Base-by-base conservation (phyloP, 202 grass and related monocot genomes). In the Eragrostis tef region DNA sequence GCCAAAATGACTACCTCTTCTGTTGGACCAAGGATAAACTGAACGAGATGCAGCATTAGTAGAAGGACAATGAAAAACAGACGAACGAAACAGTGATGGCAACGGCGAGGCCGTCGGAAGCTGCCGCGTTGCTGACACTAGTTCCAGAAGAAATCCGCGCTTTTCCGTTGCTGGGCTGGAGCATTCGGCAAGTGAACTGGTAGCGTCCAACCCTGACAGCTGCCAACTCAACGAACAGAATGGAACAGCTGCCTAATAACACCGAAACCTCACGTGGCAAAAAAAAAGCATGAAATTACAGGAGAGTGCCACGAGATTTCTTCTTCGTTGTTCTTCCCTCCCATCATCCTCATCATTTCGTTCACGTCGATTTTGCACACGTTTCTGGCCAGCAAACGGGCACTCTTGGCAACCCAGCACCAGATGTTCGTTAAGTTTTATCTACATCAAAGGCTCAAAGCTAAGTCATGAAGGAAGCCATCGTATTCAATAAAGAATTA, bases 331-430 rank as follows among this genome's bases (percentile, higher is more conserved):
- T 52, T 60, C 54, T 25, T 4, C 77, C 24, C 11, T 49, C 60
- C n/a, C n/a, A n/a, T n/a, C 61, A 44, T 39, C 27, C 71, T 19
- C 36, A 5, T 67, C 70, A 45, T 80, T 79, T 80, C 68, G 21
- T 42, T 9, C 74, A 47, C 17, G 50, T 73, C 75, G 22, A 14
- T 34, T 75, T 41, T 11, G 34, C 4, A 57, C 49, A 41, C 11
- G 24, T 11, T 12, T 61, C 11, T 61, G 58, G 54, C 0, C 52
- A 54, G 51, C 6, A 54, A 17, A 54, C 52, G 19, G 7, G 20
- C 11, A 21, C 54, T 1, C 20, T 58, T 24, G 54, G 20, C 20
- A 9, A 58, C 54, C 34, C 34, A 39, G 34, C 34, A 39, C 34
- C 34, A 39, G 34, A 39, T 39, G 34, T 39, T 39, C 34, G 3